Conservation (phyloP, 148 eudicot species). For the Rhododendron vialii region DNA sequence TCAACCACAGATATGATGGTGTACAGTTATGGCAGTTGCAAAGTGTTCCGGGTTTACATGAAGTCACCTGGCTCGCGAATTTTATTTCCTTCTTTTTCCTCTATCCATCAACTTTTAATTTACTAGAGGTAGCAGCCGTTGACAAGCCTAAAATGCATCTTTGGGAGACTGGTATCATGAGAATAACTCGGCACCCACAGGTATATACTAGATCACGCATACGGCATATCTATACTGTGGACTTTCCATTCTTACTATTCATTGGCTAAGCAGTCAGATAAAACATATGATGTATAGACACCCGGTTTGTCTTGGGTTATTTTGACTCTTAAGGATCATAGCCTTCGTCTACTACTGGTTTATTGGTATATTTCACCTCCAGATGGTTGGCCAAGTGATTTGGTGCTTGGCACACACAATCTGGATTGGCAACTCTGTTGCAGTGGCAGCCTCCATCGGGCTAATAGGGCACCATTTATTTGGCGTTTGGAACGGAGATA, state of each 20-base stretch:
- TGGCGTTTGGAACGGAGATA: conserved; percentile 97
- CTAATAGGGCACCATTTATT: conserved; percentile 93
- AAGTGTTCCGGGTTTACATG: conserved; percentile 66
- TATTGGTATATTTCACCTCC: conserved; percentile 10
- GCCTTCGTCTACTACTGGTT: not conserved
- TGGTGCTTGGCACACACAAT: conserved; percentile 98
- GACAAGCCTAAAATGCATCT: conserved; percentile 98
- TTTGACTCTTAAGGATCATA: not conserved
- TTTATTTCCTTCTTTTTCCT: conserved; percentile 88
- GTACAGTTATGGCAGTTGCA: conserved; percentile 96
- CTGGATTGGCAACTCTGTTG: conserved; percentile 96
- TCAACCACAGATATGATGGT: conserved; percentile 94
- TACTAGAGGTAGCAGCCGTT: conserved; percentile 96
- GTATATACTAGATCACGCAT: conserved; percentile 24
- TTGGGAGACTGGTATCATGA: conserved; percentile 99
- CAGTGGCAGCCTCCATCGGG: conserved; percentile 89
- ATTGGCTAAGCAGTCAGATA: not conserved
- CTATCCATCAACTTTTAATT: conserved; percentile 93
- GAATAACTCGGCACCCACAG: conserved; percentile 99
- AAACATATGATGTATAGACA: not conserved
- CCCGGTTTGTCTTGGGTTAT: not conserved
- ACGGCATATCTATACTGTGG: too few relatives aligned
- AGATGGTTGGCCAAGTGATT: conserved; percentile 98
- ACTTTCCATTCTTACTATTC: not conserved
- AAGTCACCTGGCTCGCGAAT: conserved; percentile 61